Evolutionary conservation across 2,329 filamentous ascomycete genomes (phyloP).

Genomic region (Aspergillus quadricinctus): DNA sequence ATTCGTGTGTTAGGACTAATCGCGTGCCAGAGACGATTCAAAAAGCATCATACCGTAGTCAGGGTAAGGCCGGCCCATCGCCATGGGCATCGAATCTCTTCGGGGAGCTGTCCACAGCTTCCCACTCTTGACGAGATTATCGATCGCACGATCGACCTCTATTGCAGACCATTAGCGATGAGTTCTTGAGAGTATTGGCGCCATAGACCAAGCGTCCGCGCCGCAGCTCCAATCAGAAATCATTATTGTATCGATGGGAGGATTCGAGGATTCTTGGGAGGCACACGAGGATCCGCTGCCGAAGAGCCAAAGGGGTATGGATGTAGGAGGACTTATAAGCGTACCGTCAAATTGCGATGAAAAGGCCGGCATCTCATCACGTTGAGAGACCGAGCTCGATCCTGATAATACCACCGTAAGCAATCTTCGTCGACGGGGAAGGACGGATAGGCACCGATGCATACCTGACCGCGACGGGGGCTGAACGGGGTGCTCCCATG

Average conservation of each 20-base stretch:
- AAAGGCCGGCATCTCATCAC: constrained; percentile 74
- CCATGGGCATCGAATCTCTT: constrained; percentile 73
- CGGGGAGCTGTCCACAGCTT: constrained; percentile 75
- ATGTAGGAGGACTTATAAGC: constrained; percentile 27
- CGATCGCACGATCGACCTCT: constrained; percentile 95
- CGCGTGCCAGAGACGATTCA: constrained; percentile 16
- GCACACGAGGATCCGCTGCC: background rate
- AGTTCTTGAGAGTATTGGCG: background rate
- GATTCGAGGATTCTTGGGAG: background rate
- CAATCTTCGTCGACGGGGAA: constrained; percentile 16
- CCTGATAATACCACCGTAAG: constrained; percentile 45
- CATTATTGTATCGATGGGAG: background rate
- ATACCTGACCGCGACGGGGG: constrained; percentile 69
- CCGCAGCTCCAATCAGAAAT: background rate
- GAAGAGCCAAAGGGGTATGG: background rate
- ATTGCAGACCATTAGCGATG: constrained; percentile 25
- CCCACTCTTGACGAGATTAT: constrained; percentile 94
- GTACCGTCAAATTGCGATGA: constrained; percentile 84
- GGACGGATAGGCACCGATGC: constrained; percentile 15
- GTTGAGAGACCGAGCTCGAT: constrained; percentile 68
- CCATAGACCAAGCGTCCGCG: background rate
- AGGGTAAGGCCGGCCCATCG: constrained; percentile 55
- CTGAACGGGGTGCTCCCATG: constrained; percentile 65
- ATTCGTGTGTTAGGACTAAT: constrained; percentile 20
- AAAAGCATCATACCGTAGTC: constrained; percentile 55